These are phyloP conservation scores for Tolypocladium capitatum DNA, from an alignment of 2,329 filamentous ascomycete species.

Conservation along the genomic window DNA sequence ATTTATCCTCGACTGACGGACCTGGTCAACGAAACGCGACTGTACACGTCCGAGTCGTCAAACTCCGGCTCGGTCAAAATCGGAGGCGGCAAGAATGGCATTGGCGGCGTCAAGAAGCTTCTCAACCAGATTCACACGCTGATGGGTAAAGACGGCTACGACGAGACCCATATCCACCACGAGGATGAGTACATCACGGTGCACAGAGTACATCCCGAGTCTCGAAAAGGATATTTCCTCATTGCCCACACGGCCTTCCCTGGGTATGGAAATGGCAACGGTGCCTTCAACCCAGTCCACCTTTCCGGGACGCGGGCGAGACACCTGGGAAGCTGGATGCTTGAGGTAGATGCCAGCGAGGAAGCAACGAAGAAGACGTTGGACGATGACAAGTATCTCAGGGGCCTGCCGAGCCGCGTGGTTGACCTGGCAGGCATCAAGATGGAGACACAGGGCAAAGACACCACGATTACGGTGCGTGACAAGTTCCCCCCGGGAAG, in stretches of 20 bases:
- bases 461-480: slow-evolving; percentile 68
- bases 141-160: slow-evolving; percentile 91
- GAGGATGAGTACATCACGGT: slow-evolving; percentile 94
- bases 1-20: slow-evolving; percentile 91
- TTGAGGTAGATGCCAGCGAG: slow-evolving; percentile 72
- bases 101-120: slow-evolving; percentile 80
- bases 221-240: slow-evolving; percentile 84
- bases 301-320: slow-evolving; percentile 75
- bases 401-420: slow-evolving; percentile 74
- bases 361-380: slow-evolving; percentile 52
- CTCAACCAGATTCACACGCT: slow-evolving; percentile 88
- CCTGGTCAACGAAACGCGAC: slow-evolving; percentile 74
- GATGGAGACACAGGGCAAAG: slow-evolving; percentile 57
- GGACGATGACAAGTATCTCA: slow-evolving; percentile 57
- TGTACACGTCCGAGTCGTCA: slow-evolving; percentile 70
- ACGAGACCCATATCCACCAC: slow-evolving; percentile 93
- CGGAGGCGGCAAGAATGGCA: slow-evolving; percentile 65
- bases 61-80: slow-evolving; percentile 42
- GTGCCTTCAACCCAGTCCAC: slow-evolving; percentile 63
- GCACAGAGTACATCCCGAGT: slow-evolving; percentile 84
- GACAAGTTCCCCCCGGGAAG: slow-evolving; percentile 84
- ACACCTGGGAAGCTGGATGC: slow-evolving; percentile 78
- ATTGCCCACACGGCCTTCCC: slow-evolving; percentile 95
- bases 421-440: slow-evolving; percentile 60
- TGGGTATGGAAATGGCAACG: slow-evolving; percentile 75